A percentile compares a stretch with the other conserved stretches of the same genome.
Conservation (phyloP, 441 rosid genomes). For the Erodium texanum region DNA sequence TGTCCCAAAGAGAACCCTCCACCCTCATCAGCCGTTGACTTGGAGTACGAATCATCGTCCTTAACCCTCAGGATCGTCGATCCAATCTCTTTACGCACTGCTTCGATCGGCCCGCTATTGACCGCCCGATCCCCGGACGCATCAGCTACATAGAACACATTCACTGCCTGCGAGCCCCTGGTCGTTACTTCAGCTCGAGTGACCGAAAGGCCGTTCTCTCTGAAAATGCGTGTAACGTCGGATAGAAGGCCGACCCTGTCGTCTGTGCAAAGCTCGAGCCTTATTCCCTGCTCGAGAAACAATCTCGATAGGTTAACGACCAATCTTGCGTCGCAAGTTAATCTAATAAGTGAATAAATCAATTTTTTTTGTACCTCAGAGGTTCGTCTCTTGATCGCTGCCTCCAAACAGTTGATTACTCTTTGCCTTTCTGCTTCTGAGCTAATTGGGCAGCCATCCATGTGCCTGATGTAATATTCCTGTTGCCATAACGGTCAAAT, state of each 20-base stretch:
- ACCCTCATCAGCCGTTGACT: conserved; percentile 30
- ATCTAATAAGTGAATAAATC: too few relatives aligned
- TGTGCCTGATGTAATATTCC: conserved; percentile 89
- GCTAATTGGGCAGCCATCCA: conserved; percentile 76
- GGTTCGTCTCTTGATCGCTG: conserved; percentile 76
- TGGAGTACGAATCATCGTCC: conserved; percentile 32
- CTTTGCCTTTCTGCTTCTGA: conserved; percentile 93
- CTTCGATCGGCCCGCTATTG: conserved; percentile 50
- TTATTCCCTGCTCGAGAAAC: conserved; percentile 49
- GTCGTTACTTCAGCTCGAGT: not conserved
- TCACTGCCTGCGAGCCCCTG: not conserved
- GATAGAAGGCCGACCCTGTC: conserved; percentile 82
- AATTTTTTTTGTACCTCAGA: conserved; percentile 56
- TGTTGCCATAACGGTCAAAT: conserved; percentile 17
- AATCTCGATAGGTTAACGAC: too few relatives aligned
- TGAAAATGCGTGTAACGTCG: conserved; percentile 50
- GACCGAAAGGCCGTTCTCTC: not conserved
- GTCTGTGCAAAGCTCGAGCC: conserved; percentile 70
- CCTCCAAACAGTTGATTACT: conserved; percentile 82
- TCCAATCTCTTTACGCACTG: conserved; percentile 66
- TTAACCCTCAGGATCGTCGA: conserved; percentile 40
- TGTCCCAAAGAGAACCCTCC: conserved; percentile 55
- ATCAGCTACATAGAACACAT: conserved; percentile 19
- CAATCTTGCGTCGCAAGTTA: too few relatives aligned
- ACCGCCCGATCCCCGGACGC: conserved; percentile 45